Base-by-base conservation (phyloP, 345 rosid species). In the Capsella bursapastoris region DNA sequence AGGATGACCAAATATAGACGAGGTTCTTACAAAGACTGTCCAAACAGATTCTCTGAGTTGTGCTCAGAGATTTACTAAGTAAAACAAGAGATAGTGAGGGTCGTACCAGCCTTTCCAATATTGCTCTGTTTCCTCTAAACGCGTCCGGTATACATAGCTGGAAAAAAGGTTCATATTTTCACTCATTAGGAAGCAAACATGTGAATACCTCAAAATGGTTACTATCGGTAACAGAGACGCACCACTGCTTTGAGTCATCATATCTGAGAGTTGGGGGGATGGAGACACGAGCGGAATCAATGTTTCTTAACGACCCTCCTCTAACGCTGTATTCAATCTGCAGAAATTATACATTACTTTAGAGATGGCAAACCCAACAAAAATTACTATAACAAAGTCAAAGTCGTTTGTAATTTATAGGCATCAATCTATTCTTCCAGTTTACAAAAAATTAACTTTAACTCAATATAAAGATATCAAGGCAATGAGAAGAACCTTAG, bases 31-130 rank as follows among this genome's bases (percentile, higher is more conserved):
- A 63, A 34, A 56, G 18, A 25, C 2, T 37, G 15, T 47, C 22
- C 61, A 35, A 74, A 57, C 18, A 47, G 8, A 13, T 62, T 44
- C 5, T 74, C 2, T 43, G 28, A 18, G 18, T 60, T 27, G 32
- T 35, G 35, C 32, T 53, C 16, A 56, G 7, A 25, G 60, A 16
- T 34, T 37, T 40, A 38, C 16, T 44, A 55, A 64, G 1, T 14
- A 40, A 72, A 35, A 44, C 10, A 43, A 67, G 59, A 22, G 37
- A 52, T 29, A 27, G 8, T 41, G 59, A 78, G 8, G 8, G 16
- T 69, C 72, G 77, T 88, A 95, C 97, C 99, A 92, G 83, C 90
- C 91, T 86, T 83, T 92, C 99, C 99, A 95, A 77, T 92, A 90
- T 81, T 95, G 86, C 70, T 95, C 99, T 59, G 97, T 92, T 84